Percentiles rank a stretch among this genome's conserved stretches.
These are phyloP conservation scores for Oryza australiensis DNA, from an alignment of 176 grass and related monocot species.

Conservation along the genomic window DNA sequence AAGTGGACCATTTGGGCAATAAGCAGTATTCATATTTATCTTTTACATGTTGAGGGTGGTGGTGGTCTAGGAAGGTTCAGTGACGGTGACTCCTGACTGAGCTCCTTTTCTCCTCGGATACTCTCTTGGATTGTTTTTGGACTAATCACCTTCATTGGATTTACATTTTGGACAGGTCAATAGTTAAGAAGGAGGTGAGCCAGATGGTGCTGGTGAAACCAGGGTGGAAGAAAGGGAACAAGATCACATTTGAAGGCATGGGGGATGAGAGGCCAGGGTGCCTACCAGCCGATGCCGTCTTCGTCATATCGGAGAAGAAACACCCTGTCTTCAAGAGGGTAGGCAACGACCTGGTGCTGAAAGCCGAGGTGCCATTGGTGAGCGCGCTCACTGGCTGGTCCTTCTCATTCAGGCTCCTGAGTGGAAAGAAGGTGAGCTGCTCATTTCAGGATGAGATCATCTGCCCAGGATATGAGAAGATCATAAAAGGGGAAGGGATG, in stretches of 20 bases:
- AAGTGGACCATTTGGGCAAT: slow-evolving; percentile 39
- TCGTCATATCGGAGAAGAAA: slow-evolving; percentile 70
- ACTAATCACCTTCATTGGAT: slow-evolving; percentile 12
- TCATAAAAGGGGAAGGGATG: slow-evolving; percentile 82
- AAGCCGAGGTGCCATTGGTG: slow-evolving; percentile 79
- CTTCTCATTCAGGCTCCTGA: slow-evolving; percentile 73
- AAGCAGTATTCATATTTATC: slow-evolving; percentile 12
- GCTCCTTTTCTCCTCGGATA: slow-evolving; percentile 28
- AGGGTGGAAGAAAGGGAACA: slow-evolving; percentile 82
- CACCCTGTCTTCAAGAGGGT: slow-evolving; percentile 77
- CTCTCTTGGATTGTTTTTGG: neutral
- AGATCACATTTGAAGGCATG: slow-evolving; percentile 66
- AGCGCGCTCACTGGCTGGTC: slow-evolving; percentile 82
- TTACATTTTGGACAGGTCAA: slow-evolving; percentile 48
- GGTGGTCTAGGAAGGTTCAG: slow-evolving; percentile 22
- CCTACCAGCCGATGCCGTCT: slow-evolving; percentile 62
- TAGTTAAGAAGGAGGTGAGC: slow-evolving; percentile 70
- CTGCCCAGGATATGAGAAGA: slow-evolving; percentile 69
- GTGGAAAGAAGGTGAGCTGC: slow-evolving; percentile 71
- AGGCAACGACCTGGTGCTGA: slow-evolving; percentile 83
- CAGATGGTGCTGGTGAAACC: slow-evolving; percentile 68
- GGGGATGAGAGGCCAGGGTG: slow-evolving; percentile 74
- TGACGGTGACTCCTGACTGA: slow-evolving; percentile 46
- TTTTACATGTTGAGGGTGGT: slow-evolving; percentile 25
- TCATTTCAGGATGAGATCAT: slow-evolving; percentile 77